Conservation (phyloP, 2,329 filamentous ascomycete genomes). For the Hymenoscyphus scutula region DNA sequence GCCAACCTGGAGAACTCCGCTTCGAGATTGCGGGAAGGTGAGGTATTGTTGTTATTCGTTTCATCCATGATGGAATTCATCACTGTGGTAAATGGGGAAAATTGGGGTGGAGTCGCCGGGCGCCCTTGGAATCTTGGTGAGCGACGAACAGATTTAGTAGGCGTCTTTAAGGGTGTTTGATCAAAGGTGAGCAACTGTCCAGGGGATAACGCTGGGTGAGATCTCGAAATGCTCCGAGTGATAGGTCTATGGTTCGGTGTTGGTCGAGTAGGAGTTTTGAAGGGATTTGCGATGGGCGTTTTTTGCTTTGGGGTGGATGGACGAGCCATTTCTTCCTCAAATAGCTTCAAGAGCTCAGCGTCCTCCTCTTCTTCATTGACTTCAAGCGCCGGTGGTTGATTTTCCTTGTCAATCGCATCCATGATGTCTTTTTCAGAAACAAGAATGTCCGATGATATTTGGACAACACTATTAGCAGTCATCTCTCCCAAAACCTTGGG, state of each 20-base stretch:
- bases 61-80: constrained; percentile 36
- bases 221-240: constrained; percentile 35
- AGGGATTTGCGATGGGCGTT: constrained; percentile 27
- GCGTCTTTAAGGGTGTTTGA: constrained; percentile 32
- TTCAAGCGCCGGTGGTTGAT: constrained; percentile 26
- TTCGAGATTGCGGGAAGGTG: constrained; percentile 29
- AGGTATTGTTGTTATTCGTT: constrained; percentile 30
- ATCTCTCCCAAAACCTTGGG: constrained; percentile 61
- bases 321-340: constrained; percentile 35
- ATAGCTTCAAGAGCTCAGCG: constrained; percentile 33
- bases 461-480: constrained; percentile 49
- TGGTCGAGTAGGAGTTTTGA: constrained; percentile 37
- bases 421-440: constrained; percentile 26
- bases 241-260: constrained; percentile 35
- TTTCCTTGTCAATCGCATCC: constrained; percentile 34
- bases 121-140: constrained; percentile 29
- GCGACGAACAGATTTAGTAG: constrained; percentile 26
- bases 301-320: constrained; percentile 33
- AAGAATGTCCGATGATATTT: constrained; percentile 41
- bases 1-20: constrained; percentile 39
- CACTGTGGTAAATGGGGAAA: constrained; percentile 37
- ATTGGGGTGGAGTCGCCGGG: constrained; percentile 27
- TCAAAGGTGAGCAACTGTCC: constrained; percentile 26
- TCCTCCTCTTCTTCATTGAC: constrained; percentile 28
- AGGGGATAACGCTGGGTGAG: constrained; percentile 33